Base-by-base conservation (phyloP, 345 rosid genomes). In the Eucalyptus viminalis region DNA sequence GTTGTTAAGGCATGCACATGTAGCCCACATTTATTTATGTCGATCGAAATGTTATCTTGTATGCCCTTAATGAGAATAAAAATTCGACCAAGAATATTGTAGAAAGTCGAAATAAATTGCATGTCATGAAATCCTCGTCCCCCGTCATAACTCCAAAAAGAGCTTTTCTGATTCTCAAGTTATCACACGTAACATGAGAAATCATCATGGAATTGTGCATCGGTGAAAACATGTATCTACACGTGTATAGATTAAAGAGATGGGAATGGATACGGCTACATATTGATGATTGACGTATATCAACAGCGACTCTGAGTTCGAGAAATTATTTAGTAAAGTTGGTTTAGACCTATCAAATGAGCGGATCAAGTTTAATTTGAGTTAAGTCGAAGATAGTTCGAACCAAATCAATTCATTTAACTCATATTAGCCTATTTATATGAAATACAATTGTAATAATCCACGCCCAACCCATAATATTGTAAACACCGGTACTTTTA, bases 341-440 rank as follows among this genome's bases (percentile, higher is more conserved):
- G 16, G 2, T 62, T 62, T 9, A 13, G 69, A 60, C 34, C 2
- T 6, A 1, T 62, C 34, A 62, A 62, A 29, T 3, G 9, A 14
- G 31, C 2, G 1, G 9, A 14, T 29, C 69, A 6, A 14, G 34
- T 62, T 0, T 5, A 1, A 53, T 8, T 60, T 25, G 0, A 0
- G 7, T 60, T 12, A 0, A 12, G n/a, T 25, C 0, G 0, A 31
- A 67, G 37, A 1, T 67, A 0, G 0, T 31, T 12, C 2, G 0
- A 16, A 10, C 17, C 24, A 67, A 67, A n/a, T 65, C 2, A 17
- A 62, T 3, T 29, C 3, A n/a, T 65, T 65, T n/a, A n/a, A n/a
- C 5, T 16, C 10, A 3, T 65, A 8, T 69, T 34, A 11, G 6
- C 22, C 2, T 1, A 17, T 69, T 34, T 69, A 69, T 69, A 5